Percentiles rank a stretch among this genome's conserved stretches.
Conservation (phyloP, 495 filamentous ascomycete species). For the Collariella sp. region DNA sequence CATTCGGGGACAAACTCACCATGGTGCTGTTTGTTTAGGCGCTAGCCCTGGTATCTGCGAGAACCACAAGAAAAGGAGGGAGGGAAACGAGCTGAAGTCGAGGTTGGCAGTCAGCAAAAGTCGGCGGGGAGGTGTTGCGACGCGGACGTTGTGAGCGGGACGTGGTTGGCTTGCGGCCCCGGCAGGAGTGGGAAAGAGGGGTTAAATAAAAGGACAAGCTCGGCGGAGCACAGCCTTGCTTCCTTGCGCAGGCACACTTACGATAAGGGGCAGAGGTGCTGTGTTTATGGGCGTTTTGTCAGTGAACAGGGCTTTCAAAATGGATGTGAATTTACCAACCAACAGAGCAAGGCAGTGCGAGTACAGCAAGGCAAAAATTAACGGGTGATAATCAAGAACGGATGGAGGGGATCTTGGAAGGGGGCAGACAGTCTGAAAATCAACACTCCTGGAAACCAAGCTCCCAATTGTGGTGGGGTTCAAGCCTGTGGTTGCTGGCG, state of each 20-base stretch:
- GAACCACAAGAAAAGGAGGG: neutral
- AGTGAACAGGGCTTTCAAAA: neutral
- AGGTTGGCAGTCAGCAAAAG: neutral
- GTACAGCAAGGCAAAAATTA: neutral
- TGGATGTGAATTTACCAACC: neutral
- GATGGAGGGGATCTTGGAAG: constrained; percentile 22
- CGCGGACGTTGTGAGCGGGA: neutral
- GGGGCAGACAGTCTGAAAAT: constrained; percentile 20
- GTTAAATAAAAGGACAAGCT: constrained; percentile 2
- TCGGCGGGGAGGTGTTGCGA: neutral
- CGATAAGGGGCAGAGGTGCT: neutral
- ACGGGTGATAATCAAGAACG: constrained; percentile 14
- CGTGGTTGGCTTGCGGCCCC: neutral
- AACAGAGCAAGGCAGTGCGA: neutral
- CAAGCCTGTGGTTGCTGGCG: constrained; percentile 20
- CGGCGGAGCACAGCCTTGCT: constrained; percentile 5
- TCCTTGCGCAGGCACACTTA: constrained; percentile 6
- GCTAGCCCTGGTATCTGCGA: neutral
- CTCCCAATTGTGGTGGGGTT: constrained; percentile 16
- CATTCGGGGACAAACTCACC: neutral
- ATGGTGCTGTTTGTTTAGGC: neutral
- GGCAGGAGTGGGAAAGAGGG: constrained; percentile 8
- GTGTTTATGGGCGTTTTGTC: neutral
- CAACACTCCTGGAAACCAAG: constrained; percentile 14
- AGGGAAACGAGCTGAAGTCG: neutral